Evolutionary conservation across 2,329 filamentous ascomycete genomes (phyloP).

Genomic region (Parafenestella ontariensis): DNA sequence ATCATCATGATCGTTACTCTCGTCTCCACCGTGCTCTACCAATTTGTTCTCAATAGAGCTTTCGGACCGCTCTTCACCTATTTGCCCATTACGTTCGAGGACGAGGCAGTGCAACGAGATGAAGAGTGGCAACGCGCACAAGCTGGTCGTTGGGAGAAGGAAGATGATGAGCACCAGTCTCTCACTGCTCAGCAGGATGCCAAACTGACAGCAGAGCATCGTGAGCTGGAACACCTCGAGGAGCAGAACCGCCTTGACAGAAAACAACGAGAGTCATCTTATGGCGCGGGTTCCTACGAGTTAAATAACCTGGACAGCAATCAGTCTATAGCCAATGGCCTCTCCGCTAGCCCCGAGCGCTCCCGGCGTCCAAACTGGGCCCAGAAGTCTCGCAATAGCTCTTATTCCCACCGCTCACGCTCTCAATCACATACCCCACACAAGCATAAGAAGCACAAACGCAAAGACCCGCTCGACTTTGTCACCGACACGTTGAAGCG

Average conservation of each 20-base stretch:
- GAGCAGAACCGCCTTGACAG: constrained; percentile 24
- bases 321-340: constrained; percentile 7
- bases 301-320: constrained; percentile 35
- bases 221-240: constrained; percentile 43
- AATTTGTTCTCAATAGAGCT: constrained; percentile 79
- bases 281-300: constrained; percentile 33
- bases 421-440: constrained; percentile 22
- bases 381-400: constrained; percentile 35
- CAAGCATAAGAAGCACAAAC: constrained; percentile 27
- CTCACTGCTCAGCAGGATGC: constrained; percentile 46
- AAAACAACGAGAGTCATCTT: constrained; percentile 12
- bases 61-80: constrained; percentile 88
- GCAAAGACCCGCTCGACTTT: constrained; percentile 36
- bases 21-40: constrained; percentile 76
- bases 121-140: constrained; percentile 85
- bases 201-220: constrained; percentile 38
- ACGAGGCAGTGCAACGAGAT: constrained; percentile 91
- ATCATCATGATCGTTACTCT: constrained; percentile 82
- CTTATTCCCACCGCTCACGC: constrained; percentile 37
- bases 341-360: constrained; percentile 25
- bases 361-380: constrained; percentile 37
- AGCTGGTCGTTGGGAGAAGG: constrained; percentile 68
- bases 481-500: constrained; percentile 35
- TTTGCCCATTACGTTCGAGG: constrained; percentile 92
- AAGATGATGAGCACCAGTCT: constrained; percentile 57